phyloP scores from a whole-genome alignment of 352 stramenopile species.

The Chrysophaeum taylorii region DNA sequence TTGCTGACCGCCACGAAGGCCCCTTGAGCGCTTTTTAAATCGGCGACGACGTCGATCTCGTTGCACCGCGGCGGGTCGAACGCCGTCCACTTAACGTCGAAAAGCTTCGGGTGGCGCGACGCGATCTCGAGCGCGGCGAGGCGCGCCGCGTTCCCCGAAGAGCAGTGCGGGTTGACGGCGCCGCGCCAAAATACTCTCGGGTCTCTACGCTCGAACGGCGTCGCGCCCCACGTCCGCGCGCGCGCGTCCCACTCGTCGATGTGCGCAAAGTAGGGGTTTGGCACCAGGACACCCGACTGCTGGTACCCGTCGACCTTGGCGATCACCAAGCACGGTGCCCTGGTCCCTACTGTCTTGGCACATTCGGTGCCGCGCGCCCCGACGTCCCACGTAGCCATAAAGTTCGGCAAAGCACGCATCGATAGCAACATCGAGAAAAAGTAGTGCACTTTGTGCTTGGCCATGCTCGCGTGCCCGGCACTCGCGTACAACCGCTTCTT shows the following conservation, averaged over 20 bases:
- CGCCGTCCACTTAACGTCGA: not conserved
- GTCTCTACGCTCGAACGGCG: not conserved
- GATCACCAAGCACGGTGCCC: not conserved
- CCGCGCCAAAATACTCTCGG: constrained; percentile 8
- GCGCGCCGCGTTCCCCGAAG: constrained; percentile 9
- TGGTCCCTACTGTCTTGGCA: not conserved
- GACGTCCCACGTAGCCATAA: not conserved
- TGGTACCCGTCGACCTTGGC: not conserved
- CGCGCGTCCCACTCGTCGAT: constrained; percentile 3
- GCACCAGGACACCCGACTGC: not conserved
- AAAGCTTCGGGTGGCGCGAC: not conserved
- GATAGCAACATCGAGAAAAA: constrained; percentile 4
- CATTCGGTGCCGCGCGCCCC: not conserved
- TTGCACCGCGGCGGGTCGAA: not conserved
- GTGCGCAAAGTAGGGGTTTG: constrained; percentile 14
- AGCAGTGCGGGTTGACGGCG: not conserved
- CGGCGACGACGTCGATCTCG: not conserved
- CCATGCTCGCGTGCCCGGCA: not conserved
- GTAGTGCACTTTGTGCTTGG: constrained; percentile 15
- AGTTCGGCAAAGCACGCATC: not conserved
- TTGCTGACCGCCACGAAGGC: not conserved
- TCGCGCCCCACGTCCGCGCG: not conserved
- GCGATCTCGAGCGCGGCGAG: not conserved
- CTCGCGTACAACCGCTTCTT: not conserved
- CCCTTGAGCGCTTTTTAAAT: not conserved